phyloP scores from a whole-genome alignment of 2,329 filamentous ascomycete genomes.

The Mycosphaerella arachidis region DNA sequence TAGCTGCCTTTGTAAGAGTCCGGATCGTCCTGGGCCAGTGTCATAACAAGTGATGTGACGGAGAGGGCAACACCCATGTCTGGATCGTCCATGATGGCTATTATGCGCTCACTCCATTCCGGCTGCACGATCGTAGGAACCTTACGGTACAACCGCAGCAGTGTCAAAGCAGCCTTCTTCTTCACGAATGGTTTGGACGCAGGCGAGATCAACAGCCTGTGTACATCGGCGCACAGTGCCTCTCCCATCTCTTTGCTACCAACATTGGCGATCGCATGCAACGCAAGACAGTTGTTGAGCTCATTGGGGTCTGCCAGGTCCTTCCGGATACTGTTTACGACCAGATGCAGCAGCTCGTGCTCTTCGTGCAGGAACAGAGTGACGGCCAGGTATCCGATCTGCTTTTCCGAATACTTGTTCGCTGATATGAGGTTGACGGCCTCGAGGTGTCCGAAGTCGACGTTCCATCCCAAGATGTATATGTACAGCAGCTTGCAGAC shows the following conservation, averaged over 20 bases:
- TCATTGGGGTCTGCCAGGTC: slow-evolving; percentile 93
- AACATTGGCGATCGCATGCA: slow-evolving; percentile 97
- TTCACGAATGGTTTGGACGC: slow-evolving; percentile 96
- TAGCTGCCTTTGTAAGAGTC: slow-evolving; percentile 93
- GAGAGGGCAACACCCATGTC: slow-evolving; percentile 94
- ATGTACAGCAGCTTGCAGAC: slow-evolving; percentile 99
- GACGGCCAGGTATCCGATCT: slow-evolving; percentile 97
- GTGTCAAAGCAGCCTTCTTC: slow-evolving; percentile 94
- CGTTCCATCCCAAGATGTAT: slow-evolving; percentile 97
- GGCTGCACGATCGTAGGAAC: slow-evolving; percentile 88
- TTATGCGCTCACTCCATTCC: slow-evolving; percentile 96
- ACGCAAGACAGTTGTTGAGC: slow-evolving; percentile 90
- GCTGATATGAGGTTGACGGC: slow-evolving; percentile 97
- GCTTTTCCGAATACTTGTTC: slow-evolving; percentile 97
- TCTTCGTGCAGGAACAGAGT: slow-evolving; percentile 96
- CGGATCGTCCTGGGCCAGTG: slow-evolving; percentile 86
- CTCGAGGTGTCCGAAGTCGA: slow-evolving; percentile 97
- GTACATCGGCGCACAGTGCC: slow-evolving; percentile 84
- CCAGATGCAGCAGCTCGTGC: slow-evolving; percentile 90
- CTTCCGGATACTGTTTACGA: slow-evolving; percentile 98
- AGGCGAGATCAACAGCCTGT: slow-evolving; percentile 87
- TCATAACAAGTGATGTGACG: slow-evolving; percentile 92
- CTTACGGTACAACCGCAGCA: slow-evolving; percentile 91
- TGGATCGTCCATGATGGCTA: slow-evolving; percentile 95
- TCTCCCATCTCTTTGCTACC: slow-evolving; percentile 97